Conservation (phyloP, 139 green algal species). For the Tetratostichococcus sp. region DNA sequence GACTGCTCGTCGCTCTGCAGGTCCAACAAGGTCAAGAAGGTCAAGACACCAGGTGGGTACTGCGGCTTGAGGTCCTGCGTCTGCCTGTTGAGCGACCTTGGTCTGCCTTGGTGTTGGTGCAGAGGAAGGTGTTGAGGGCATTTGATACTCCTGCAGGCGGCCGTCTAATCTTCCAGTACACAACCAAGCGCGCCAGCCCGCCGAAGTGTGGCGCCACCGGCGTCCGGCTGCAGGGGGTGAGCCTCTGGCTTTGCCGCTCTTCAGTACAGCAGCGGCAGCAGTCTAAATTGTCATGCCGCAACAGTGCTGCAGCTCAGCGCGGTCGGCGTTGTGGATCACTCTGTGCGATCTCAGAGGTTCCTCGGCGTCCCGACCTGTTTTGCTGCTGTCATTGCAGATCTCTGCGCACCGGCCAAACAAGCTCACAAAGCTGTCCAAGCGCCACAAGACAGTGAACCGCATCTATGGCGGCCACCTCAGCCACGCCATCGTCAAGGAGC, state of each 20-base stretch:
- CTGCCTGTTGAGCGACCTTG: not conserved
- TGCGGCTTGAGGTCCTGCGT: not conserved
- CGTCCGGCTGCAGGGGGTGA: slow-evolving; percentile 76
- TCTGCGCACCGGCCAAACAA: slow-evolving; percentile 52
- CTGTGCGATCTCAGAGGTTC: too few relatives aligned
- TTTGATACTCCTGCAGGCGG: slow-evolving; percentile 61
- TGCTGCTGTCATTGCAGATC: too few relatives aligned
- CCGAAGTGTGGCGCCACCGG: slow-evolving; percentile 77
- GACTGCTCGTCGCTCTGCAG: too few relatives aligned
- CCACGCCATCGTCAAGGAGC: slow-evolving; percentile 77
- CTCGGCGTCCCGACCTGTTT: too few relatives aligned
- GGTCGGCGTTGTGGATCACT: too few relatives aligned
- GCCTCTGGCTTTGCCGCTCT: too few relatives aligned
- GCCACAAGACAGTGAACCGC: slow-evolving; percentile 91
- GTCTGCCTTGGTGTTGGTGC: too few relatives aligned
- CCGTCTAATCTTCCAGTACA: slow-evolving; percentile 84
- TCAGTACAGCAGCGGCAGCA: too few relatives aligned
- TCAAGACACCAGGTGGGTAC: slow-evolving; percentile 86
- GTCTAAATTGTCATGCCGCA: too few relatives aligned
- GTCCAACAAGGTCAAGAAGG: slow-evolving; percentile 84
- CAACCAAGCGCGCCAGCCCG: slow-evolving; percentile 81
- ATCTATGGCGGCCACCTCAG: slow-evolving; percentile 90
- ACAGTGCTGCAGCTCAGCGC: too few relatives aligned
- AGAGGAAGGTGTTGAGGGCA: too few relatives aligned
- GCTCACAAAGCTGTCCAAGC: slow-evolving; percentile 75